Evolutionary conservation across 768 basidiomycete genomes (phyloP), one percentile per base, ranked within the genome.

Genomic region (Russula brevipes): DNA sequence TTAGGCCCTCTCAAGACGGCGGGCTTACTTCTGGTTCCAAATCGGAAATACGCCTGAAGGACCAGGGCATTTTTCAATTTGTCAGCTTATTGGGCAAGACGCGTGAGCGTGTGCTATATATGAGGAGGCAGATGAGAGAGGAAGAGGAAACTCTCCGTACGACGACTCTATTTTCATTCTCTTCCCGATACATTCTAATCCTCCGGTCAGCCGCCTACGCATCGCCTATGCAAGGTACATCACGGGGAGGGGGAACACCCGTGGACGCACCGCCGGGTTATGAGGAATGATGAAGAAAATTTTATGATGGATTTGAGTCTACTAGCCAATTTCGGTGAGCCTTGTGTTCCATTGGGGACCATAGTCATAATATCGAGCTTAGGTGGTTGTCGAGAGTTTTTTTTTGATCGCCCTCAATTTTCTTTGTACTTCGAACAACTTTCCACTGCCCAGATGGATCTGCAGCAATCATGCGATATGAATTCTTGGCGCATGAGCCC

Each of bases 31-130:
- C 80, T 2, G 87, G 87, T 2, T 87, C 87, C 14, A 80, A 73
- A 56, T 82, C 80, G 3, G 88, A 91, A 73, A 75, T 91, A 45
- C 81, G 89, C 59, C 81, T 89, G 71, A 82, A 80, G 71, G 80
- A 88, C 70, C 78, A 80, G 49, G 81, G 83, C 12, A 83, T 91
- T 78, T 89, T 90, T 69, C 79, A 84, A 70, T 93, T 93, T 68
- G 83, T 86, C 42, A 82, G 81, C 53, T 72, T 83, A 31, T 73
- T 93, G 57, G 88, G 89, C 75, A 91, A 91, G 78, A 83, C 87
- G 39, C 81, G 89, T 55, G 89, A 91, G 75, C 77, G 82, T 52
- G 84, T 84, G 16, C 82, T 89, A 55, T 89, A 86, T 68, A 89
- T 90, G 89, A 85, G 78, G 71, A 77, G 87, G 52, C 84, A 85